phyloP scores from a whole-genome alignment of 2,329 filamentous ascomycete species.

The Arthrocladium fulminans region DNA sequence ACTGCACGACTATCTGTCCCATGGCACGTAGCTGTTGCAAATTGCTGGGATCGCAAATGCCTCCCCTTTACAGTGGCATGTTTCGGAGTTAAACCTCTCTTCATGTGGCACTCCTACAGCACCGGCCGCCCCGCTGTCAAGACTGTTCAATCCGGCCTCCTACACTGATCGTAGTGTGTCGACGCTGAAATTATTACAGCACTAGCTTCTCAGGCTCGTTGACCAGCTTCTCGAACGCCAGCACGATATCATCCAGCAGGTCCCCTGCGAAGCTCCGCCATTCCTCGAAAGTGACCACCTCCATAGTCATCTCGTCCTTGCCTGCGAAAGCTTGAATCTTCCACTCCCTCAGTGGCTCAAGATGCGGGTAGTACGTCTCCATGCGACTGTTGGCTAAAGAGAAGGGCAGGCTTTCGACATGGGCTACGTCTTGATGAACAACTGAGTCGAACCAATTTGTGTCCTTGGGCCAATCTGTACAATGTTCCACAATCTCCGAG shows the following conservation, averaged over 20 bases:
- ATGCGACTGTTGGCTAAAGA: constrained; percentile 33
- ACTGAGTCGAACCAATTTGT: constrained; percentile 46
- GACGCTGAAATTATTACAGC: not conserved
- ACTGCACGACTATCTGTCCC: no score
- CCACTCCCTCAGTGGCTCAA: constrained; percentile 48
- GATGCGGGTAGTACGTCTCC: constrained; percentile 52
- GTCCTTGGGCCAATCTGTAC: constrained; percentile 37
- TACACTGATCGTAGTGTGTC: no score
- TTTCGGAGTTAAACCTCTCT: no score
- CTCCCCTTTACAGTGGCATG: no score
- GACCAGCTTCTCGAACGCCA: constrained; percentile 36
- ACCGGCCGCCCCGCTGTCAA: no score
- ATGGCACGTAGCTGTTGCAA: no score
- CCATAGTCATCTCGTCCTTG: constrained; percentile 45
- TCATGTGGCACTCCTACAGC: no score
- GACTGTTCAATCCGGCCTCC: no score
- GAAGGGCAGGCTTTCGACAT: constrained; percentile 46
- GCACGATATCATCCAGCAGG: constrained; percentile 44
- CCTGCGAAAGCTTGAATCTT: constrained; percentile 54
- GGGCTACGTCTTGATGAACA: constrained; percentile 52
- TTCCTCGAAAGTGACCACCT: constrained; percentile 52
- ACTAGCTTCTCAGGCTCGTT: not conserved
- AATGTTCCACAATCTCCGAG: constrained; percentile 43
- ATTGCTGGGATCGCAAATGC: no score
- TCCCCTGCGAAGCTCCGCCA: constrained; percentile 46